Base-by-base conservation (phyloP, 306 rosid genomes). In the Medicago lupulina region DNA sequence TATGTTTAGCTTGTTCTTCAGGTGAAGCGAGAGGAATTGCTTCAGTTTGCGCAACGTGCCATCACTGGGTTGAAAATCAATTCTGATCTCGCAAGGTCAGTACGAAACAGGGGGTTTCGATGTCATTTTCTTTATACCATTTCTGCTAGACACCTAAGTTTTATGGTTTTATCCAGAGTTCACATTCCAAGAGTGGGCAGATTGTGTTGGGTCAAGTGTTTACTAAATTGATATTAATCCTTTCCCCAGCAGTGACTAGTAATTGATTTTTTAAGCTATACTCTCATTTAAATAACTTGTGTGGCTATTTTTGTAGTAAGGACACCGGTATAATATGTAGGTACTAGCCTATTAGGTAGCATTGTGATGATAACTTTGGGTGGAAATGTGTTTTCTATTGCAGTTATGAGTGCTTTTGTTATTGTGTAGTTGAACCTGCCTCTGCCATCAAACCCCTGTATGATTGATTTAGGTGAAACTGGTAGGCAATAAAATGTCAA, bases 31-130 rank as follows among this genome's bases (percentile, higher is more conserved):
- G 99, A 96, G 83, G 99, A 96, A 82, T 83, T 96, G 82, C 97
- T 96, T 83, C 99, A 96, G 86, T 96, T 96, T 89, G 98, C 98
- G 10, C 97, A 96, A 86, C 88, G 91, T 62, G 99, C 99, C 71
- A 89, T 96, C 70, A 75, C 97, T 19, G 99, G 99, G 75, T 85
- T 96, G 86, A 96, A 96, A 85, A 83, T 96, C 19, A 89, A 79
- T 83, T 92, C 86, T 82, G 93, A 90, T 83, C 62, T 82, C 41
- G 80, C 83, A 69, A 96, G 98, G 99, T 96, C 76, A 47, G 96
- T 66, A 65, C 38, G 80, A 55, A 78, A 73, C 74, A 61, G 60
- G 50, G 67, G 66, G 65, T 77, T 83, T 31, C 21, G 7, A 46
- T 67, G 60, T 54, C 36, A 69, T 41, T 78, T 63, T 68, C 67